Conservation (phyloP, 306 rosid genomes). For the Castanea sativa region DNA sequence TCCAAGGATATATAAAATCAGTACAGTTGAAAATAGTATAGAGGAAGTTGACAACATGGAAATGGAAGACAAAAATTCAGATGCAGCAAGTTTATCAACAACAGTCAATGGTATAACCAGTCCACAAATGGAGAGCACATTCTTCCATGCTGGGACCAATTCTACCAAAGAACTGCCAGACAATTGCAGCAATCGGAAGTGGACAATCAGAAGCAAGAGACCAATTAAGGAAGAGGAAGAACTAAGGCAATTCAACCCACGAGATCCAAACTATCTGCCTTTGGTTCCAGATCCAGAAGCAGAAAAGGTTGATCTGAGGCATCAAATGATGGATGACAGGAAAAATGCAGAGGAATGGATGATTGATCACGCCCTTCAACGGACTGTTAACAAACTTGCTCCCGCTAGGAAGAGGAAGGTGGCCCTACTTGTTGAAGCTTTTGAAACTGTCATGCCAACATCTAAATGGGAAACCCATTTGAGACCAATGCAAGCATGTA, state of each 20-base stretch:
- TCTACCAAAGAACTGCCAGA: conserved; percentile 27
- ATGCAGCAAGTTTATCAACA: neutral
- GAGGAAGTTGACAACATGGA: neutral
- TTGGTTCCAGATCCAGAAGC: conserved; percentile 55
- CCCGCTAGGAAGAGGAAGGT: conserved; percentile 96
- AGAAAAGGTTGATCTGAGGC: conserved; percentile 81
- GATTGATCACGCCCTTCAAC: conserved; percentile 78
- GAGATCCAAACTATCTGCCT: conserved; percentile 76
- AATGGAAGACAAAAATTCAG: neutral
- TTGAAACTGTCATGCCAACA: conserved; percentile 67
- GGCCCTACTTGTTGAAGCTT: conserved; percentile 91
- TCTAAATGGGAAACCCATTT: conserved; percentile 48
- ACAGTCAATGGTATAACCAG: neutral
- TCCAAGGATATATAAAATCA: conserved; percentile 9
- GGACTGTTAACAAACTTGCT: conserved; percentile 70
- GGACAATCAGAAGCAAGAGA: conserved; percentile 33
- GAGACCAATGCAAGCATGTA: conserved; percentile 75
- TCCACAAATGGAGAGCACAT: conserved; percentile 25
- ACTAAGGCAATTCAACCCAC: conserved; percentile 55
- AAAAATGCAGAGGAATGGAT: conserved; percentile 91
- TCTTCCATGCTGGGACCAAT: neutral
- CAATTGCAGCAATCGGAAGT: conserved; percentile 30
- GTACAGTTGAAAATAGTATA: neutral
- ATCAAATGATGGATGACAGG: conserved; percentile 75
- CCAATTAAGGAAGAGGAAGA: conserved; percentile 48